Conservation (phyloP, 2,329 filamentous ascomycete species). For the Aureobasidium mangrovei region DNA sequence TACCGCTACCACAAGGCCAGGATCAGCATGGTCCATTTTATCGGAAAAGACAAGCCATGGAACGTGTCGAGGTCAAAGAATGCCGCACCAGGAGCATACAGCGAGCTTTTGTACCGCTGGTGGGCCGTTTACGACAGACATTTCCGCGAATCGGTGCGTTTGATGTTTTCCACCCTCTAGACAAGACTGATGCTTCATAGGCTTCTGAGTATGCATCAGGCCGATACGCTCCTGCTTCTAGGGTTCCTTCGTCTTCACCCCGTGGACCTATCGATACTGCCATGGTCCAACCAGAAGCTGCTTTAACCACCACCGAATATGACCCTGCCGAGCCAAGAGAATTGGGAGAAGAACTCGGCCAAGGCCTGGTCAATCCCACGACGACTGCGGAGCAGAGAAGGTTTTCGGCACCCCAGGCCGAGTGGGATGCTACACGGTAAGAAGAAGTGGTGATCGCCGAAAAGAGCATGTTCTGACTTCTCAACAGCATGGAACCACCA, state of each 20-base stretch:
- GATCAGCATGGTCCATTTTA: slow-evolving; percentile 90
- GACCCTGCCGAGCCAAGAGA: slow-evolving; percentile 37
- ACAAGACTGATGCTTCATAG: slow-evolving; percentile 12
- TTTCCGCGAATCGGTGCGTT: slow-evolving; percentile 45
- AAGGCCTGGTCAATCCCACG: slow-evolving; percentile 35
- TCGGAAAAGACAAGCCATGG: slow-evolving; percentile 89
- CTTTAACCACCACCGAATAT: slow-evolving; percentile 31
- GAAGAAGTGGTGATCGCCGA: slow-evolving; percentile 17
- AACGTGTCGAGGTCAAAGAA: slow-evolving; percentile 28
- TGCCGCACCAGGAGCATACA: slow-evolving; percentile 56
- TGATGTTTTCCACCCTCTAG: background rate
- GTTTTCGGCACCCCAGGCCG: slow-evolving; percentile 49
- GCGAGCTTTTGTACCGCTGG: slow-evolving; percentile 80
- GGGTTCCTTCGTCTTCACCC: no score
- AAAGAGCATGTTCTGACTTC: background rate
- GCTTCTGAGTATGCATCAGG: slow-evolving; percentile 13
- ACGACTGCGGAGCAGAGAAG: slow-evolving; percentile 39
- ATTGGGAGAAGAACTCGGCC: slow-evolving; percentile 34
- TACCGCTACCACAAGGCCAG: slow-evolving; percentile 86
- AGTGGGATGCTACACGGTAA: slow-evolving; percentile 56
- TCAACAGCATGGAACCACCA: slow-evolving; percentile 37
- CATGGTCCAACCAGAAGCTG: slow-evolving; percentile 22
- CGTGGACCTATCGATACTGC: slow-evolving; percentile 16
- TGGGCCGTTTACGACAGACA: slow-evolving; percentile 92
- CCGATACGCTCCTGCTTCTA: slow-evolving; percentile 14